Percentiles rank a stretch among this genome's conserved stretches.
phyloP scores from a whole-genome alignment of 768 basidiomycete species.

The Leccinum obscurum region DNA sequence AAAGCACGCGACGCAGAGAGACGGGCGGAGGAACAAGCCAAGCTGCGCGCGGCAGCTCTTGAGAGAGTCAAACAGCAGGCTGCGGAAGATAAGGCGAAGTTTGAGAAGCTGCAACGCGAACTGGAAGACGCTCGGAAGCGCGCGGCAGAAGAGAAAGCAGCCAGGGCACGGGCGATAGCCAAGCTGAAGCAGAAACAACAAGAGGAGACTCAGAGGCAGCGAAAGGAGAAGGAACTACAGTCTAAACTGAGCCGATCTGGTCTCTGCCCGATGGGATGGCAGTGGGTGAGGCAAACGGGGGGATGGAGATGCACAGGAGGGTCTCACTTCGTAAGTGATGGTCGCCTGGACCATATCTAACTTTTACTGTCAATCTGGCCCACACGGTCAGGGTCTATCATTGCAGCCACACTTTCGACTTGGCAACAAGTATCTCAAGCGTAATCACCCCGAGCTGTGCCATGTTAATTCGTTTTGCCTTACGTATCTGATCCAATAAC shows the following conservation, averaged over 20 bases:
- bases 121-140: slow-evolving; percentile 28
- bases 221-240: slow-evolving; percentile 36
- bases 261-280: slow-evolving; percentile 46
- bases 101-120: slow-evolving; percentile 26
- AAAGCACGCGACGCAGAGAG: slow-evolving; percentile 20
- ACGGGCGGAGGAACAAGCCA: slow-evolving; percentile 26
- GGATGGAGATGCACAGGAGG: slow-evolving; percentile 53
- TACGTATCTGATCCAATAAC: background rate
- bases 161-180: slow-evolving; percentile 25
- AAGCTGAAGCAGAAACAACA: slow-evolving; percentile 34
- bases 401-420: background rate
- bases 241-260: slow-evolving; percentile 47
- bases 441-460: background rate
- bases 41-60: slow-evolving; percentile 20
- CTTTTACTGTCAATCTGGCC: background rate
- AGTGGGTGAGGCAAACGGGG: slow-evolving; percentile 40
- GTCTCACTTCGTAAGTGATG: slow-evolving; percentile 39
- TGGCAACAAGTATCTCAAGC: background rate
- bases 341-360: slow-evolving; percentile 24
- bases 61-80: slow-evolving; percentile 20
- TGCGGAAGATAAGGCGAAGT: slow-evolving; percentile 20
- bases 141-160: slow-evolving; percentile 24
- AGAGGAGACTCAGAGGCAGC: slow-evolving; percentile 38
- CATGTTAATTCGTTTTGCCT: background rate
- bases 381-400: background rate